Evolutionary conservation across 192 early-diverging fungal species (phyloP), one percentile per base, ranked within the genome.

Genomic region (Linderina pennispora): DNA sequence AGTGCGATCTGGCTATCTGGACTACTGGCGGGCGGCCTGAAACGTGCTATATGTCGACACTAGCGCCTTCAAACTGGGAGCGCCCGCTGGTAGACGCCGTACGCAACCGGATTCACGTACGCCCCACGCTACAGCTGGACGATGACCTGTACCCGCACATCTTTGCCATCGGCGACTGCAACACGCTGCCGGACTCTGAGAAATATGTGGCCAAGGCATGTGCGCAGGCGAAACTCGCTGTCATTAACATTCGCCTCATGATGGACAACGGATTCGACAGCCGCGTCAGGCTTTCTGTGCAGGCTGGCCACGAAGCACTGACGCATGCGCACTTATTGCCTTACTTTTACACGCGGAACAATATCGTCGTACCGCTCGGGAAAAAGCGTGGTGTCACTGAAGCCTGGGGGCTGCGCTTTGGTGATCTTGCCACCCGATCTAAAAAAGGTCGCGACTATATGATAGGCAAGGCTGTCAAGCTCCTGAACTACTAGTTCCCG

Each of bases 1-100:
- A 71, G 15, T 71, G 76, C 44, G 81, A 88, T 21, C 51, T 88
- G 32, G 68, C 76, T 18, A 76, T 78, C 23, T 62, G 65, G 44
- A 58, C 74, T 11, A 65, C 74, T 17, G 76, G 79, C 0, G 69
- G 53, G 37, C 38, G 48, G 9, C 65, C 77, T 14, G 48, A 74
- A 35, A 76, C 79, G 13, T 61, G 56, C 8, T 80, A 64, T 53
- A 62, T 80, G 25, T 64, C 53, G 6, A 64, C 76, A 1, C 54
- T 80, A 16, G 15, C 40, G 2, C 36, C 45, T 1, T 49, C 62
- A 1, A 58, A 45, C 41, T 41, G 58, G 13, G 45, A 53, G 1
- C 18, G n/a, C 0, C 62, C 65, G 13, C 45, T 78, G 6, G 53
- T 75, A 1, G 58, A 79, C 36, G n/a, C 43, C 0, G 54, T 55